Percentiles rank a stretch among this genome's conserved stretches.
Evolutionary conservation across 345 rosid genomes (phyloP).

Genomic region (Rhodamnia rubescens): DNA sequence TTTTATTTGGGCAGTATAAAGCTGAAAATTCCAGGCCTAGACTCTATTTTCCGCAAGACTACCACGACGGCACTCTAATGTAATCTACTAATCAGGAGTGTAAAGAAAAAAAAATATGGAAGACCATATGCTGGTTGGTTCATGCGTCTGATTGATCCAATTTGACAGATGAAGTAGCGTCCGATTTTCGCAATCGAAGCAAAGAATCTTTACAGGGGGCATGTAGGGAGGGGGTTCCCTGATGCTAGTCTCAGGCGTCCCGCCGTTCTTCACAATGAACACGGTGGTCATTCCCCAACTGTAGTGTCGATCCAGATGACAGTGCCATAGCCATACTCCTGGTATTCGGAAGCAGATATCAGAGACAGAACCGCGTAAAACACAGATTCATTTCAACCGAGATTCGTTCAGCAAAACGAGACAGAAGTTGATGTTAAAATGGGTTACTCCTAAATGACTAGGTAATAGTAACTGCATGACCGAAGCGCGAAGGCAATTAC

Average conservation of each 20-base stretch:
- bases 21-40: background rate
- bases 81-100: background rate
- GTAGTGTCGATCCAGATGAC: conserved; percentile 13
- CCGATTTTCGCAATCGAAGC: background rate
- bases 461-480: background rate
- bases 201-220: conserved; percentile 10
- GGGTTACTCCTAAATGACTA: background rate
- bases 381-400: background rate
- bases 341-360: background rate
- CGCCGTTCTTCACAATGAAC: conserved; percentile 14
- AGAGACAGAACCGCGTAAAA: background rate
- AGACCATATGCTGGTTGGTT: background rate
- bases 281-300: conserved; percentile 20
- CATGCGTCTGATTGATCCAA: background rate
- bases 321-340: conserved; percentile 14
- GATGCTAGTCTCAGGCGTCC: conserved; percentile 7
- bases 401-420: background rate
- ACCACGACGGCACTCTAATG: background rate
- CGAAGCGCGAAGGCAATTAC: background rate
- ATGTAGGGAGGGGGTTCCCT: conserved; percentile 6
- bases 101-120: background rate
- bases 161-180: background rate
- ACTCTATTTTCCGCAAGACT: background rate
- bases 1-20: background rate
- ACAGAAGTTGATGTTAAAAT: background rate